Conservation (phyloP, 2,329 filamentous ascomycete genomes). For the Blastomyces percursus region DNA sequence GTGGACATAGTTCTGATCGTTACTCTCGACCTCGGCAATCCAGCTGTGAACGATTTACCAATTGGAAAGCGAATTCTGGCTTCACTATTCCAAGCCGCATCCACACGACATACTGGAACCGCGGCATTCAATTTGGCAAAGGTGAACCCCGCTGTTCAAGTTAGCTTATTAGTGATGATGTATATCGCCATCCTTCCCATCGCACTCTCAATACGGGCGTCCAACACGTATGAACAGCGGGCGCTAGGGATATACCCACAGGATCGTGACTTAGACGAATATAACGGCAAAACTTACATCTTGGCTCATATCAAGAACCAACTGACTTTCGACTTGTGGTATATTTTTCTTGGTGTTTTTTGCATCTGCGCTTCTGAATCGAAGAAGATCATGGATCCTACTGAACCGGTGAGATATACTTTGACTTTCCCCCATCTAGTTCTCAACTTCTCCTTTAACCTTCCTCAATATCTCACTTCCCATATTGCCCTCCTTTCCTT, state of each 20-base stretch:
- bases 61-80: slow-evolving; percentile 18
- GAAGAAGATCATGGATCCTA: slow-evolving; percentile 18
- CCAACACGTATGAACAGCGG: slow-evolving; percentile 59
- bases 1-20: slow-evolving; percentile 48
- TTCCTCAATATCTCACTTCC: not conserved
- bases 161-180: slow-evolving; percentile 73
- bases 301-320: slow-evolving; percentile 51
- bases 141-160: slow-evolving; percentile 46
- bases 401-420: slow-evolving; percentile 18
- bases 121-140: slow-evolving; percentile 41
- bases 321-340: slow-evolving; percentile 56
- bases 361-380: slow-evolving; percentile 41
- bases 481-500: not conserved
- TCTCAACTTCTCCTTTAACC: not conserved
- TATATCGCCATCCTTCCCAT: slow-evolving; percentile 95
- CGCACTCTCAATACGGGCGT: slow-evolving; percentile 71
- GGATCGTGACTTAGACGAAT: slow-evolving; percentile 17
- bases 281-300: slow-evolving; percentile 32
- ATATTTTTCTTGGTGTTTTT: slow-evolving; percentile 49
- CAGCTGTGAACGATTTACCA: slow-evolving; percentile 28
- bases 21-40: slow-evolving; percentile 42
- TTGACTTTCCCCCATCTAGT: not conserved
- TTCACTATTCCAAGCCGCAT: slow-evolving; percentile 46
- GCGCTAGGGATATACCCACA: slow-evolving; percentile 46
- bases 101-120: slow-evolving; percentile 39